These are phyloP conservation scores for Cryptococcus floricola DNA, from an alignment of 1,284 basidiomycete genomes.

Conservation along the genomic window DNA sequence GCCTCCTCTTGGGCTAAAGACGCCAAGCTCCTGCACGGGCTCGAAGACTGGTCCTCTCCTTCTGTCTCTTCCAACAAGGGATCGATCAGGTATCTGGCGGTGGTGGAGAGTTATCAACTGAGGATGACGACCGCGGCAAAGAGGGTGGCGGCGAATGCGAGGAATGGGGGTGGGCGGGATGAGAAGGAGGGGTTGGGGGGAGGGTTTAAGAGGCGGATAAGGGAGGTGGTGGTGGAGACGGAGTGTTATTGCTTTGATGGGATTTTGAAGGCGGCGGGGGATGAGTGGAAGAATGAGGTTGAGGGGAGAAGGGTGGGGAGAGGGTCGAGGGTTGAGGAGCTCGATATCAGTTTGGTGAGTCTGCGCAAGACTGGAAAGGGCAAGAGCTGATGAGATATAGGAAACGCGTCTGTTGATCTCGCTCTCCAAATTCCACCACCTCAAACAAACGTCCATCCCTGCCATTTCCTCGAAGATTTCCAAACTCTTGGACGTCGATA, in stretches of 20 bases:
- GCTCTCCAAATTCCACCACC: slow-evolving; percentile 79
- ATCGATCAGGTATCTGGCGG: slow-evolving; percentile 59
- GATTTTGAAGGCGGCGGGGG: slow-evolving; percentile 66
- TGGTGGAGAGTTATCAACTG: slow-evolving; percentile 78
- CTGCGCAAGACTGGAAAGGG: not conserved
- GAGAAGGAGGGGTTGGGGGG: slow-evolving; percentile 32
- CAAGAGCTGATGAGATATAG: slow-evolving; percentile 48
- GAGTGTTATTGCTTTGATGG: slow-evolving; percentile 88
- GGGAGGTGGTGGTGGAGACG: slow-evolving; percentile 80
- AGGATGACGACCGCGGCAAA: slow-evolving; percentile 74
- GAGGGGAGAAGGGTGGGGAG: slow-evolving; percentile 1
- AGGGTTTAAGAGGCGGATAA: slow-evolving; percentile 61
- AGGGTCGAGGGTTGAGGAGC: slow-evolving; percentile 5
- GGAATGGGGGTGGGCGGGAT: not conserved
- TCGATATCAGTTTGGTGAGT: no score
- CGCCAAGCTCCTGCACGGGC: slow-evolving; percentile 72
- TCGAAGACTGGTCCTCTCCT: slow-evolving; percentile 77
- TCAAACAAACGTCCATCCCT: slow-evolving; percentile 69
- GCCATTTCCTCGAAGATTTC: slow-evolving; percentile 76
- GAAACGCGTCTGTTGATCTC: slow-evolving; percentile 84
- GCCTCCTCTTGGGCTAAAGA: slow-evolving; percentile 80
- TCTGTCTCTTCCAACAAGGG: slow-evolving; percentile 52
- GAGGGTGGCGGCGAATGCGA: slow-evolving; percentile 60
- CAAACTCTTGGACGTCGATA: slow-evolving; percentile 67
- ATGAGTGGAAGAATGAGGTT: not conserved